These are phyloP conservation scores for Persicaria maculosa DNA, from an alignment of 148 eudicot species.

Conservation along the genomic window DNA sequence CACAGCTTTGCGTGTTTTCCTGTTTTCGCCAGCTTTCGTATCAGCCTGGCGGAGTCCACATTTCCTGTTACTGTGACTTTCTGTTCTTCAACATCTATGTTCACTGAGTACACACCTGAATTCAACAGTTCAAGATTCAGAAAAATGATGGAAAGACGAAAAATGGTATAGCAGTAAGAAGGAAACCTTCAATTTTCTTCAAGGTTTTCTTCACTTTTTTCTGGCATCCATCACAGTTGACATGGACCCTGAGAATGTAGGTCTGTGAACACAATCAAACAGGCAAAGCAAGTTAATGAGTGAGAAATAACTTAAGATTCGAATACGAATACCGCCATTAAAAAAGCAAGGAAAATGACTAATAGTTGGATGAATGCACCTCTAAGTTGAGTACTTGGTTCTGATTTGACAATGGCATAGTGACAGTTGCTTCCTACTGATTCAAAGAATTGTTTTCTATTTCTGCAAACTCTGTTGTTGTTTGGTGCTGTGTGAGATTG, in stretches of 20 bases:
- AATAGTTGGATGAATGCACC: not conserved
- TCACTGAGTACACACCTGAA: not conserved
- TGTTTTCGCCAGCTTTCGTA: not conserved
- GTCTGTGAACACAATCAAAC: conserved; percentile 1
- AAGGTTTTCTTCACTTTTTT: not conserved
- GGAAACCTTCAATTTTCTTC: not conserved
- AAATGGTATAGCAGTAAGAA: not conserved
- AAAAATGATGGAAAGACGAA: not conserved
- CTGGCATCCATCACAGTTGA: not conserved
- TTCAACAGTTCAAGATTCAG: too few relatives aligned
- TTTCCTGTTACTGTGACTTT: conserved; percentile 4
- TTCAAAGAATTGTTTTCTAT: not conserved
- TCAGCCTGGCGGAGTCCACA: not conserved
- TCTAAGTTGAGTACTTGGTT: not conserved
- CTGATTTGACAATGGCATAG: not conserved
- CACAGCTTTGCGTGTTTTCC: conserved; percentile 1
- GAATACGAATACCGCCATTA: not conserved
- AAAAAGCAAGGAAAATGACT: not conserved
- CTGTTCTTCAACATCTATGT: not conserved
- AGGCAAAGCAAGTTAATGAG: not conserved
- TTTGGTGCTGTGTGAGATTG: not conserved
- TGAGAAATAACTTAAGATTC: not conserved
- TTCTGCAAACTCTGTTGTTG: not conserved
- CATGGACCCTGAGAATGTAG: conserved; percentile 5
- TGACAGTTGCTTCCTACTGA: not conserved